Base-by-base conservation (phyloP, 2,329 filamentous ascomycete species). In the Colletotrichum salicis region DNA sequence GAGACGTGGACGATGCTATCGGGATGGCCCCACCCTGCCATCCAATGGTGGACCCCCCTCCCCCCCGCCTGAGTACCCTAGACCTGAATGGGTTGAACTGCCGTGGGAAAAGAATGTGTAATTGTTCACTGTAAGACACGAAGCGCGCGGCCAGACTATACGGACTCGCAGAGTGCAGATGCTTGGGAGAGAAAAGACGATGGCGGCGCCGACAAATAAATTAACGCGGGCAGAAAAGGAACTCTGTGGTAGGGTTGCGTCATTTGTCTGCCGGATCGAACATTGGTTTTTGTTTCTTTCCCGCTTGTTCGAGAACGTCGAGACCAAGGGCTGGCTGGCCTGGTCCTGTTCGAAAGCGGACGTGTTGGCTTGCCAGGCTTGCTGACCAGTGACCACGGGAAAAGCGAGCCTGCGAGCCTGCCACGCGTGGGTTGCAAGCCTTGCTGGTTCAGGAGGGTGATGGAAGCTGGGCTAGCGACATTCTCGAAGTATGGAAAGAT, bases 51-150 rank as follows among this genome's bases (percentile, higher is more conserved):
- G 69, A 19, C 13, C 27, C 65, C 35, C 27, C 29, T 11, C 24
- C 13, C 27, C 65, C 35, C 27, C 29, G 13, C 24, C 27, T 19
- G 45, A 19, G 13, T 41, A 37, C 58, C 45, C 69, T 60, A 60
- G 65, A 37, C 69, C 55, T 35, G 60, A 48, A 22, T 37, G 31
- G 54, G 69, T n/a, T 31, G 41, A 37, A 48, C 41, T 69, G 45
- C 45, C 45, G 55, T 45, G 54, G 24, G 31, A 37, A 69, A 71
- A 48, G 65, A 64, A 64, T 71, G 65, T 60, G 69, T 69, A 64
- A 71, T 71, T 64, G 48, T 48, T 60, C 64, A 45, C n/a, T 64
- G 65, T 69, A 71, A 71, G 59, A 64, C 55, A 56, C 45, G 45
- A 59, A 59, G 13, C 33, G 13, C 33, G 15, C 54, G 41, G 41